Evolutionary conservation across 2,329 filamentous ascomycete genomes (phyloP).

Genomic region (Delphinella strobiligena): DNA sequence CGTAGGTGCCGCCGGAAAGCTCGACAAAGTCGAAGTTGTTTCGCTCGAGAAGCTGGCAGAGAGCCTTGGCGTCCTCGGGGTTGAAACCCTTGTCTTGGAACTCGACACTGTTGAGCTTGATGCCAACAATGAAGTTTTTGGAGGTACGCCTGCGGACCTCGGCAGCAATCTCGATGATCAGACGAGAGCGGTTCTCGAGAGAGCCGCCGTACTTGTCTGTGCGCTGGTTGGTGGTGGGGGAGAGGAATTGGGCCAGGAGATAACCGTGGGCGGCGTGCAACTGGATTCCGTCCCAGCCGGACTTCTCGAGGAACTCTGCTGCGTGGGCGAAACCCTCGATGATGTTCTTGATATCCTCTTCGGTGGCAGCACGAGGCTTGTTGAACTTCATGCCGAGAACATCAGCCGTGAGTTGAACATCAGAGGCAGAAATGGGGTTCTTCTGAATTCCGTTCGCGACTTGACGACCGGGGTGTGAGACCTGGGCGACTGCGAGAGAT

Average conservation of each 20-base stretch:
- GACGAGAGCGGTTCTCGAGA: conserved; percentile 30
- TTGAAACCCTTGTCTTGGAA: conserved; percentile 42
- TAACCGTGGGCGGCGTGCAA: conserved; percentile 31
- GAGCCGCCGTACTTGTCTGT: conserved; percentile 33
- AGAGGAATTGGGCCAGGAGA: conserved; percentile 34
- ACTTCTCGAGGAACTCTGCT: conserved; percentile 49
- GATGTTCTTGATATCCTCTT: conserved; percentile 44
- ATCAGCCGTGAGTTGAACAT: conserved; percentile 32
- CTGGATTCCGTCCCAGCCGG: conserved; percentile 44
- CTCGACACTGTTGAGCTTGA: conserved; percentile 49
- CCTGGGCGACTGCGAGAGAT: conserved; percentile 46
- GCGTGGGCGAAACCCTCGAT: conserved; percentile 51
- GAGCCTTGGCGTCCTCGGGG: conserved; percentile 36
- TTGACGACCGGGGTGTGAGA: conserved; percentile 53
- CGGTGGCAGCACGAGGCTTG: conserved; percentile 41
- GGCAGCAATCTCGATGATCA: conserved; percentile 28
- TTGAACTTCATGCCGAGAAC: conserved; percentile 39
- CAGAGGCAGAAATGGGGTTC: conserved; percentile 40
- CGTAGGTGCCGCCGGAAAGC: conserved; percentile 49
- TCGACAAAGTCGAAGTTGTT: conserved; percentile 46
- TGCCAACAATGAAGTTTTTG: conserved; percentile 34
- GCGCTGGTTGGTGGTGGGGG: conserved; percentile 28
- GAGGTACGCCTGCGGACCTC: conserved; percentile 25
- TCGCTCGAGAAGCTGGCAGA: conserved; percentile 38
- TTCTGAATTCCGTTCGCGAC: conserved; percentile 32